phyloP scores from a whole-genome alignment of 768 basidiomycete species.

The Lactarius psammicola region DNA sequence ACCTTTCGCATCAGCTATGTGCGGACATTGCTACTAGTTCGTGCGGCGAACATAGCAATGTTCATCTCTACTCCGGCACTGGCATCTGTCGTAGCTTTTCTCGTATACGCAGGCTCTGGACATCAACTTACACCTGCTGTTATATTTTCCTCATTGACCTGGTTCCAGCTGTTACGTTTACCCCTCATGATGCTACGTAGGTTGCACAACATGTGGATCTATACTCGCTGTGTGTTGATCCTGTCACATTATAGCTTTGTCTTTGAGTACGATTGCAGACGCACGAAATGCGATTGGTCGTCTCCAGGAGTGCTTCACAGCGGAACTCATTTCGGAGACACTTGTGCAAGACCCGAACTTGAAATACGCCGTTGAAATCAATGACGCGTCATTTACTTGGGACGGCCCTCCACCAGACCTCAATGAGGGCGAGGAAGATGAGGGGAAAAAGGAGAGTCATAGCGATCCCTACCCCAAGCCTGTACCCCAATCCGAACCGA shows the following conservation, averaged over 20 bases:
- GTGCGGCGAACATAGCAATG: constrained; percentile 65
- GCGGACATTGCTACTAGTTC: constrained; percentile 62
- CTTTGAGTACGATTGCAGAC: constrained; percentile 79
- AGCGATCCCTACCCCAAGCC: constrained; percentile 18
- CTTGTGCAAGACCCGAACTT: constrained; percentile 53
- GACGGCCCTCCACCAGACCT: constrained; percentile 65
- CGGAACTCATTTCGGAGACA: constrained; percentile 67
- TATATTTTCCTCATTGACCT: constrained; percentile 80
- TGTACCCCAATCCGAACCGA: constrained; percentile 22
- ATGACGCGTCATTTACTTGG: constrained; percentile 81
- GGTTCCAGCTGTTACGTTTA: constrained; percentile 80
- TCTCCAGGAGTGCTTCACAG: constrained; percentile 77
- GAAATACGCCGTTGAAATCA: constrained; percentile 63
- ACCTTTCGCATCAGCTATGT: constrained; percentile 47
- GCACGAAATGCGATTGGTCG: constrained; percentile 78
- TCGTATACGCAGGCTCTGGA: constrained; percentile 73
- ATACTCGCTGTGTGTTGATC: not conserved
- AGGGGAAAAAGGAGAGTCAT: constrained; percentile 22
- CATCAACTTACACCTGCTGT: constrained; percentile 66
- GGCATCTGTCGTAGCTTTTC: constrained; percentile 73
- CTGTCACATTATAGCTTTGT: constrained; percentile 46
- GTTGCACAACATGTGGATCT: constrained; percentile 18
- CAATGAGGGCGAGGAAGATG: constrained; percentile 35
- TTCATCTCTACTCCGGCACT: constrained; percentile 72
- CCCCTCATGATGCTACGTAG: constrained; percentile 72